Evolutionary conservation across 305 asterid genomes (phyloP).

Genomic region (Fraxinus baroniana): DNA sequence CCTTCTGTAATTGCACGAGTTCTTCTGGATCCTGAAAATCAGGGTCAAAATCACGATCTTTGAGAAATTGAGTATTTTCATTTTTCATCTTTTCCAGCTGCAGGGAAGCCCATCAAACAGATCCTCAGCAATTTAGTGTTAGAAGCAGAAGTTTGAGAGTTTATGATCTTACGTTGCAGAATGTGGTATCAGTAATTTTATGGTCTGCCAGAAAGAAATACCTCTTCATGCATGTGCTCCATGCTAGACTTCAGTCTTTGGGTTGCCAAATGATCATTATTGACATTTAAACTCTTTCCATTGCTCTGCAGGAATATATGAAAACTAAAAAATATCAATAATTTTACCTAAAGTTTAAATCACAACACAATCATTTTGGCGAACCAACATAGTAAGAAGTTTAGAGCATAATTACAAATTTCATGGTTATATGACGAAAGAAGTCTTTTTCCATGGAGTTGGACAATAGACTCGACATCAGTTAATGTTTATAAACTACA

Average conservation of each 20-base stretch:
- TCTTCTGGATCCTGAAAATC: slow-evolving; percentile 52
- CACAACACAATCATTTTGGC: background rate
- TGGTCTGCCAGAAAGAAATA: slow-evolving; percentile 30
- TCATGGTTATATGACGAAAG: background rate
- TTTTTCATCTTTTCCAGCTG: slow-evolving; percentile 96
- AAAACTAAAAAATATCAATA: background rate
- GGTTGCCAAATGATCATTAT: slow-evolving; percentile 39
- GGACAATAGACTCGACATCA: background rate
- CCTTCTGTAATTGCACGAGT: slow-evolving; percentile 64
- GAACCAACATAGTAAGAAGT: background rate
- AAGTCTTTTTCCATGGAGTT: background rate
- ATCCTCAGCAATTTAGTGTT: background rate
- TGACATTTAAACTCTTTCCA: slow-evolving; percentile 34
- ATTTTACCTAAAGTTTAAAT: background rate
- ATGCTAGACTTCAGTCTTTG: slow-evolving; percentile 73
- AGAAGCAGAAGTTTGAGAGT: slow-evolving; percentile 7
- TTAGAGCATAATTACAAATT: background rate
- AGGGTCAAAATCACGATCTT: slow-evolving; percentile 38
- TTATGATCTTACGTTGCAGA: slow-evolving; percentile 1
- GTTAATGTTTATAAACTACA: background rate
- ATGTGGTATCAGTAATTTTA: background rate
- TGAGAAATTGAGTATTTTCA: slow-evolving; percentile 52
- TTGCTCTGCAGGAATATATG: slow-evolving; percentile 28
- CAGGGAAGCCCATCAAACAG: slow-evolving; percentile 20
- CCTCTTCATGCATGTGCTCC: slow-evolving; percentile 88